Percentiles rank a stretch among this genome's conserved stretches.
These are phyloP conservation scores for Microdochium nivale DNA, from an alignment of 2,329 filamentous ascomycete genomes.

Conservation along the genomic window DNA sequence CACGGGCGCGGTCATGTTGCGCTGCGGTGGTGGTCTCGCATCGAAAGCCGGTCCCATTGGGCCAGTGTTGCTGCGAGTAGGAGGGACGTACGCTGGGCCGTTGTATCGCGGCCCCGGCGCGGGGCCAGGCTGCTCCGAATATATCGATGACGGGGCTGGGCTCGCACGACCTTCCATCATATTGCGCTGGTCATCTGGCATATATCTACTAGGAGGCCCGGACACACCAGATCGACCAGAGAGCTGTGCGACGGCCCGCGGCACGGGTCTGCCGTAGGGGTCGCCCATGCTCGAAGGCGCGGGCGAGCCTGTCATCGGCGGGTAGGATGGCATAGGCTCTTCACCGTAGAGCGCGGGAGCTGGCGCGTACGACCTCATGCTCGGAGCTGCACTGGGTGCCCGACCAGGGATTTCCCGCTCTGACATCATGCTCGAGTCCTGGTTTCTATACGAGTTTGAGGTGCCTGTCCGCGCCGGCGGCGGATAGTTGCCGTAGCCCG, in stretches of 20 bases:
- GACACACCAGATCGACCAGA: slow-evolving; percentile 11
- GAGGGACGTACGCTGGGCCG: slow-evolving; percentile 16
- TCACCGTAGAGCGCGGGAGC: not conserved
- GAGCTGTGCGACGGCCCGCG: slow-evolving; percentile 11
- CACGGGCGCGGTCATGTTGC: slow-evolving; percentile 36
- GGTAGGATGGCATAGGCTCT: slow-evolving; percentile 6
- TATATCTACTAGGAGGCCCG: slow-evolving; percentile 4
- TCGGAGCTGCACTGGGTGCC: not conserved
- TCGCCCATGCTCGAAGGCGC: slow-evolving; percentile 23
- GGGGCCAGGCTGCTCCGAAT: slow-evolving; percentile 6
- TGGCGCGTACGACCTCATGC: not conserved
- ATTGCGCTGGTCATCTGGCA: slow-evolving; percentile 11
- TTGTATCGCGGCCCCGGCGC: slow-evolving; percentile 11
- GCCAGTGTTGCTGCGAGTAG: slow-evolving; percentile 25
- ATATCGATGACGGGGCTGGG: slow-evolving; percentile 20
- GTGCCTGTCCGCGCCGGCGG: slow-evolving; percentile 26
- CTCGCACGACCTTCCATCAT: slow-evolving; percentile 19
- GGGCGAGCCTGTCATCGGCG: slow-evolving; percentile 21
- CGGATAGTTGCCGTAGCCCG: slow-evolving; percentile 11
- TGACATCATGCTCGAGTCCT: slow-evolving; percentile 3
- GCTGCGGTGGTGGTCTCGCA: slow-evolving; percentile 26
- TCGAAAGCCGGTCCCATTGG: slow-evolving; percentile 22
- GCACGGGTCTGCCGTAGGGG: slow-evolving; percentile 16
- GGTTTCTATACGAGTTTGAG: slow-evolving; percentile 24
- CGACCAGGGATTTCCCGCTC: not conserved